Conservation (phyloP, 306 rosid genomes). For the Dalbergia cochinchinensis region DNA sequence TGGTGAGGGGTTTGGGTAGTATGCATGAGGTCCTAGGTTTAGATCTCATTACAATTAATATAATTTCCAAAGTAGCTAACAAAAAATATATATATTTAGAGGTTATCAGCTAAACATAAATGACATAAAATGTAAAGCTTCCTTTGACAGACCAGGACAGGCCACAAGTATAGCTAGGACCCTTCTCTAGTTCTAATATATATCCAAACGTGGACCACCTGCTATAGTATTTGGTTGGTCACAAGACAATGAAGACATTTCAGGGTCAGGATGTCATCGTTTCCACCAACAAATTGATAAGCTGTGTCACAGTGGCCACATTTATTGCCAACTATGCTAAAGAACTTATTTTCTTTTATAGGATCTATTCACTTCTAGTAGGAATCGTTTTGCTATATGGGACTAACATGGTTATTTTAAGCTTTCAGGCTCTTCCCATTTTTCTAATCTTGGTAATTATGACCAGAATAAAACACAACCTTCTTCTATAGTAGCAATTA, state of each 20-base stretch:
- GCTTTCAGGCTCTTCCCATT: conserved; percentile 27
- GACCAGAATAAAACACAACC: conserved; percentile 4
- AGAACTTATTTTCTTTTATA: conserved; percentile 47
- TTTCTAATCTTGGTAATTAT: conserved; percentile 37
- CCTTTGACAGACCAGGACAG: conserved; percentile 50
- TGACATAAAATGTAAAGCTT: conserved; percentile 44
- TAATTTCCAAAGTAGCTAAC: too few relatives aligned
- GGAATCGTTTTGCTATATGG: conserved; percentile 40
- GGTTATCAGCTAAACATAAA: conserved; percentile 15
- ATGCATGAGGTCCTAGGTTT: conserved; percentile 40
- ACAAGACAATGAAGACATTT: conserved; percentile 60
- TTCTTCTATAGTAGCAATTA: background rate
- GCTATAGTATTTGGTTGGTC: conserved; percentile 64
- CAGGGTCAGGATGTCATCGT: conserved; percentile 61
- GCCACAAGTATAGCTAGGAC: conserved; percentile 52
- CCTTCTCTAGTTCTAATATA: conserved; percentile 46
- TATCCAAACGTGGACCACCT: conserved; percentile 66
- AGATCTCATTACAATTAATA: too few relatives aligned
- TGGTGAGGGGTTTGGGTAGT: too few relatives aligned
- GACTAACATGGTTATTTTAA: conserved; percentile 43
- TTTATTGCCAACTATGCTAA: conserved; percentile 67
- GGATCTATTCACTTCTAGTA: background rate
- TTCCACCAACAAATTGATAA: conserved; percentile 80
- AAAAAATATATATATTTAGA: too few relatives aligned
- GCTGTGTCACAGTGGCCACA: conserved; percentile 69